A percentile compares a stretch with the other conserved stretches of the same genome.
Evolutionary conservation across 2,329 filamentous ascomycete species (phyloP).

Genomic region (Annulohypoxylon truncatum): DNA sequence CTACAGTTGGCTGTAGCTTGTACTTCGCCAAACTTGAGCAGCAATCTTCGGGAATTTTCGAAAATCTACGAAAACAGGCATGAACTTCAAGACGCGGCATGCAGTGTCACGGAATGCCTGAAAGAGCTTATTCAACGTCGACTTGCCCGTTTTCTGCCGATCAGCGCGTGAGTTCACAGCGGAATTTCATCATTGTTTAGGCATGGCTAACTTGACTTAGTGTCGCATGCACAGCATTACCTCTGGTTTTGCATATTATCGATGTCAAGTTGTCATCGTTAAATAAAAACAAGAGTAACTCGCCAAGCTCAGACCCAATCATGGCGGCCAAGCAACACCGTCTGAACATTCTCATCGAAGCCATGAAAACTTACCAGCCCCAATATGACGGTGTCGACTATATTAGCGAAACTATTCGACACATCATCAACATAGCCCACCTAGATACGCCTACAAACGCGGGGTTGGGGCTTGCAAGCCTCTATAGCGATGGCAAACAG

Average conservation of each 20-base stretch:
- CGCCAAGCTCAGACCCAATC: slow-evolving; percentile 49
- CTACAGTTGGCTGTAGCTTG: slow-evolving; percentile 57
- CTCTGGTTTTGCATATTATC: slow-evolving; percentile 53
- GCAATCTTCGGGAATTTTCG: slow-evolving; percentile 49
- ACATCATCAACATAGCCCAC: slow-evolving; percentile 57
- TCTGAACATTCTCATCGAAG: slow-evolving; percentile 58
- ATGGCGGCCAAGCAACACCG: slow-evolving; percentile 57
- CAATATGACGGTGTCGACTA: slow-evolving; percentile 60
- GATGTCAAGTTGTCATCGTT: slow-evolving; percentile 53
- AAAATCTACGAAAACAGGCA: slow-evolving; percentile 56
- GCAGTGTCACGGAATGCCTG: slow-evolving; percentile 58
- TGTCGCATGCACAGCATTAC: slow-evolving; percentile 53
- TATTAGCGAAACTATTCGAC: slow-evolving; percentile 57
- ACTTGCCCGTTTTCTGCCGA: slow-evolving; percentile 59
- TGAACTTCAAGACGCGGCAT: slow-evolving; percentile 59
- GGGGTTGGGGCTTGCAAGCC: slow-evolving; percentile 18
- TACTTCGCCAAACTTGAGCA: slow-evolving; percentile 51
- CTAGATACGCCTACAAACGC: slow-evolving; percentile 47
- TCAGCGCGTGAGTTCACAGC: slow-evolving; percentile 56
- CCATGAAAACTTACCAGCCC: slow-evolving; percentile 59
- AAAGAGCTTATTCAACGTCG: slow-evolving; percentile 60
- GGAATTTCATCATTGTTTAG: not conserved
- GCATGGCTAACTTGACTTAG: slow-evolving; percentile 14
- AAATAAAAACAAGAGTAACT: slow-evolving; percentile 35
- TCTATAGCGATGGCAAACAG: slow-evolving; percentile 36